A percentile compares a stretch with the other conserved stretches of the same genome.
Evolutionary conservation across 805 yeast species (phyloP).

Genomic region (Scheffersomyces spartinae): DNA sequence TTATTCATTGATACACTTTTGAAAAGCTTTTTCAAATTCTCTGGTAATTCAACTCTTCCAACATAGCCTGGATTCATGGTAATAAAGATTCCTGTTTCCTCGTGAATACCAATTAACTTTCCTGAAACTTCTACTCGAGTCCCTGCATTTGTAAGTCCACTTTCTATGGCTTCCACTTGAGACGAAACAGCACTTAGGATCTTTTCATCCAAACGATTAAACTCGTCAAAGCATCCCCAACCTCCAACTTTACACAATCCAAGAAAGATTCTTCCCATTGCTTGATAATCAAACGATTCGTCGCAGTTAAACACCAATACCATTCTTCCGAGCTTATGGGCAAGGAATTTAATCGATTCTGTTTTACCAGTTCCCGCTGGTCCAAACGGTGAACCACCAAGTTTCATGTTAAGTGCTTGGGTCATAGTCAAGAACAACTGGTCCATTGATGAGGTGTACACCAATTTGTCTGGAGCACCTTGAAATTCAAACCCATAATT

Average conservation of each 20-base stretch:
- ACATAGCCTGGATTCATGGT: conserved; percentile 87
- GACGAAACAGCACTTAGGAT: conserved; percentile 80
- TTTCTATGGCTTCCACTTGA: conserved; percentile 62
- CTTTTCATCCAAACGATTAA: conserved; percentile 62
- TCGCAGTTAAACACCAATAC: conserved; percentile 89
- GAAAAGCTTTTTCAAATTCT: conserved; percentile 71
- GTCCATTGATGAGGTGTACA: conserved; percentile 63
- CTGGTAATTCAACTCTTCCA: conserved; percentile 78
- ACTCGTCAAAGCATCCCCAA: conserved; percentile 96
- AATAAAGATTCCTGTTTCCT: conserved; percentile 62
- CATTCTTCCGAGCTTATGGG: conserved; percentile 65
- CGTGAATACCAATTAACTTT: conserved; percentile 23
- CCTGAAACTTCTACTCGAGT: conserved; percentile 30
- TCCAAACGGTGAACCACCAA: conserved; percentile 89
- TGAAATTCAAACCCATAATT: conserved; percentile 73
- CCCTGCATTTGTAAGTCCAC: conserved; percentile 26
- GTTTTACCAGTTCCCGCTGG: conserved; percentile 99
- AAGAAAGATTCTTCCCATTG: conserved; percentile 63
- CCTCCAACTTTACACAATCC: conserved; percentile 80
- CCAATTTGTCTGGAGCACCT: conserved; percentile 64
- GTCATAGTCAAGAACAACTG: conserved; percentile 57
- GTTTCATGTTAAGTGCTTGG: conserved; percentile 57
- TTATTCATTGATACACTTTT: conserved; percentile 60
- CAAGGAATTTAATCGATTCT: conserved; percentile 78
- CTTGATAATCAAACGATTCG: conserved; percentile 70